Evolutionary conservation across 1,139 yeast genomes (phyloP).

Genomic region (Debaryomyces udenii): DNA sequence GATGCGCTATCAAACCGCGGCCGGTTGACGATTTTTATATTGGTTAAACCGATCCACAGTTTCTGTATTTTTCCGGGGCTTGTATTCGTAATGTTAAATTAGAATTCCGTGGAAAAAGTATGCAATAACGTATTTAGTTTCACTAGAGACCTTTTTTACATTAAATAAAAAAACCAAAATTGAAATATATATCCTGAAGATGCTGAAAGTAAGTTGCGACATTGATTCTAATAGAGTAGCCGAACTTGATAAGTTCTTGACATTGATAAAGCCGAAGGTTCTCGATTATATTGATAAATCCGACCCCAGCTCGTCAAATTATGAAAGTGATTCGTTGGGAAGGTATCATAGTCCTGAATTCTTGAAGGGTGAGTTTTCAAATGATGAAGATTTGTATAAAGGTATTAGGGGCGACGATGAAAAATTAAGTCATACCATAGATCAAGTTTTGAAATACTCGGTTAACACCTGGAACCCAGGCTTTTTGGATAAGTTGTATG

Average conservation of each 20-base stretch:
- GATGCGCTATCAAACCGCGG: too few species aligned
- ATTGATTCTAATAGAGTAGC: constrained; percentile 41
- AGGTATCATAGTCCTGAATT: constrained; percentile 40
- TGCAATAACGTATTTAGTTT: too few species aligned
- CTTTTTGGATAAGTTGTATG: constrained; percentile 81
- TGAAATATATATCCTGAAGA: too few species aligned
- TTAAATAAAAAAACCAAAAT: too few species aligned
- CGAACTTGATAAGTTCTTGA: constrained; percentile 40
- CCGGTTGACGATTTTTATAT: too few species aligned
- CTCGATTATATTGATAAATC: constrained; percentile 39
- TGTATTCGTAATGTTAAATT: too few species aligned
- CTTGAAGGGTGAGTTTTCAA: constrained; percentile 30
- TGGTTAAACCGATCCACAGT: too few species aligned
- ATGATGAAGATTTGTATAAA: constrained; percentile 16
- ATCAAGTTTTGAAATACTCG: constrained; percentile 63
- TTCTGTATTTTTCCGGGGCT: too few species aligned
- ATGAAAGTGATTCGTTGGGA: constrained; percentile 37
- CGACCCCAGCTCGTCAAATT: constrained; percentile 32
- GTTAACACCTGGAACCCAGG: constrained; percentile 90
- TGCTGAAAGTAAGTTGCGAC: constrained; percentile 16
- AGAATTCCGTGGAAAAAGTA: too few species aligned
- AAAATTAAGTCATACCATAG: constrained; percentile 50
- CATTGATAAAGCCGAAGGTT: constrained; percentile 39
- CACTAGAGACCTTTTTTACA: too few species aligned
- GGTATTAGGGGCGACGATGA: constrained; percentile 25